phyloP scores from a whole-genome alignment of 345 rosid species.

The Acer negundo region DNA sequence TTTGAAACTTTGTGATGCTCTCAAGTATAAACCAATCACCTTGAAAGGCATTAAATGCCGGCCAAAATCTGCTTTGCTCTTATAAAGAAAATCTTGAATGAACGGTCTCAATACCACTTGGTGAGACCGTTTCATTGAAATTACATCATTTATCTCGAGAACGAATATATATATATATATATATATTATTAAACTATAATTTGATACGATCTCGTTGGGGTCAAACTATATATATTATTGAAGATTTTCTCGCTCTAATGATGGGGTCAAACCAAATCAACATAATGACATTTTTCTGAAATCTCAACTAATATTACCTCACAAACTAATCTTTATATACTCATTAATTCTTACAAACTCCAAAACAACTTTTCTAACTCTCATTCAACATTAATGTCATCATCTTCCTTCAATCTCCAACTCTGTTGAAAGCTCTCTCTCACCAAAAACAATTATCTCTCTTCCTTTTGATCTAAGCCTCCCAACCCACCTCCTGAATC shows the following conservation, averaged over 20 bases:
- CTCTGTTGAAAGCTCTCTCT: constrained; percentile 58
- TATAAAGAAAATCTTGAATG: no score
- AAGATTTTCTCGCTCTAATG: background rate
- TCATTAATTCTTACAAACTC: background rate
- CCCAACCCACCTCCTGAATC: background rate
- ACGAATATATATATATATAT: no score
- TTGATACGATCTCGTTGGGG: no score
- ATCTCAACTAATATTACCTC: background rate
- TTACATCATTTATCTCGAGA: no score
- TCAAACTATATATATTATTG: no score
- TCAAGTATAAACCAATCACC: no score
- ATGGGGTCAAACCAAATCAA: background rate
- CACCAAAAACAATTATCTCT: constrained; percentile 31
- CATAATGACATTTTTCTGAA: background rate
- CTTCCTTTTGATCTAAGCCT: constrained; percentile 21
- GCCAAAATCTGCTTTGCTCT: no score
- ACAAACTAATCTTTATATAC: background rate
- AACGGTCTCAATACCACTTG: no score
- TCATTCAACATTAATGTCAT: constrained; percentile 27
- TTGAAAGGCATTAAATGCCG: no score
- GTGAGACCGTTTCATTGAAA: no score
- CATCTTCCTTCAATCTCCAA: constrained; percentile 41
- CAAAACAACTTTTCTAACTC: background rate
- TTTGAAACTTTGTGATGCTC: no score
- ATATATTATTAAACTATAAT: no score